phyloP scores from a whole-genome alignment of 2,329 filamentous ascomycete genomes.

The Raffaelea albimanens region DNA sequence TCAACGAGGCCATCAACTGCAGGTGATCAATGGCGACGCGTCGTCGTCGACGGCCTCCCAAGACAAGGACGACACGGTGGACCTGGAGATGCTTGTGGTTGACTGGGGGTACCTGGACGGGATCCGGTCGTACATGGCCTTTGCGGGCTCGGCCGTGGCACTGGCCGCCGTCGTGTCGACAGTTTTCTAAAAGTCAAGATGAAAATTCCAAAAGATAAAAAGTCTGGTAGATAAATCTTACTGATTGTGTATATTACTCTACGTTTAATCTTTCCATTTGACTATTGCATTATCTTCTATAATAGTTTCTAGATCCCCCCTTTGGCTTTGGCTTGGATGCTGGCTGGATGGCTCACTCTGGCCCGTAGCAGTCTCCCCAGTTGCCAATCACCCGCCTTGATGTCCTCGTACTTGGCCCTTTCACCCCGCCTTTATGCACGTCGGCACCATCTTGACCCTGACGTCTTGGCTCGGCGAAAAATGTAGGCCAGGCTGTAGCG shows the following conservation, averaged over 20 bases:
- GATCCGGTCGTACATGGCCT: background rate
- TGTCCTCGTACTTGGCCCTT: constrained; percentile 30
- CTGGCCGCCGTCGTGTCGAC: background rate
- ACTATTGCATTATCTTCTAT: no score
- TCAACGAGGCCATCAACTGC: background rate
- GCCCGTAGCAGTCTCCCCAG: no score
- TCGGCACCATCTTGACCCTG: constrained; percentile 27
- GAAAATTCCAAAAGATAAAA: no score
- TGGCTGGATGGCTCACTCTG: no score
- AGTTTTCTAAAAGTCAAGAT: background rate
- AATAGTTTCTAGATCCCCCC: no score
- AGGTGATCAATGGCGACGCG: background rate
- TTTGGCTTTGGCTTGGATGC: no score
- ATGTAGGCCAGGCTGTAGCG: constrained; percentile 48
- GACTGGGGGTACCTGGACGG: background rate
- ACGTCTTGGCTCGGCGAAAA: constrained; percentile 36
- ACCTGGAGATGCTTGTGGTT: background rate
- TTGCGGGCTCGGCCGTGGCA: background rate
- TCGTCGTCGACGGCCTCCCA: no score
- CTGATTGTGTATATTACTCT: no score
- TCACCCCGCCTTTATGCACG: constrained; percentile 26
- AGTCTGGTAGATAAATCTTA: no score
- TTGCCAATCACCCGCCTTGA: constrained; percentile 13
- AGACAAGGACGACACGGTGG: background rate
- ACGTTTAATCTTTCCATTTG: no score